Base-by-base conservation (phyloP, 495 filamentous ascomycete species). In the Collariella sp. region DNA sequence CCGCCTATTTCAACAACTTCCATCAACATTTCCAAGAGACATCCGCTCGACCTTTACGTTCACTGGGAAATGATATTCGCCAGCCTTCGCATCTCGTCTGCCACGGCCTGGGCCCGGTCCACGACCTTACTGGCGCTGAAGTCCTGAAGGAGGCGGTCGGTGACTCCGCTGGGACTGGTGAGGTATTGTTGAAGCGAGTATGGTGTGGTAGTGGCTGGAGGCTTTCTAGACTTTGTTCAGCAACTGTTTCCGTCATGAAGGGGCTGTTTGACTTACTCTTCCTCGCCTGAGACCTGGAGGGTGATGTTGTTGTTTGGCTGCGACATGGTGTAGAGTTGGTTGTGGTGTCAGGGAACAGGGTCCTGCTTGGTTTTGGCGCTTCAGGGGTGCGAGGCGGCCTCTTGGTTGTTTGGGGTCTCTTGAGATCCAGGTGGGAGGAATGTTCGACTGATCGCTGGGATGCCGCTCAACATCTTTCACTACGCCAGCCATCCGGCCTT, bases 131-230 rank as follows among this genome's bases (percentile, higher is more conserved):
- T 44, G 11, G 41, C 19, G n/a, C 44, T 39, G 16, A 46, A 20
- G 6, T 33, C 55, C 11, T 40, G 38, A 24, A 67, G 23, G 47
- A 67, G 33, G 16, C 64, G 48, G 24, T 67, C 62, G 23, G 55
- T 16, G 11, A 67, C 18, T 5, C 39, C 50, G 6, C 19, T 38
- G 11, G 60, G 44, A 9, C 44, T 58, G 12, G 20, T 22, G 18
- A 65, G 56, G 46, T 63, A 65, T 36, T 42, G 41, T 7, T 52
- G 16, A 7, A 65, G 35, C 7, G 54, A 43, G 24, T 61, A 57
- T 6, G 60, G 48, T n/a, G n/a, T n/a, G 20, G 44, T 44, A 2
- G 15, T 41, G 24, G n/a, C 38, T 22, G 54, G 33, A n/a, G 40
- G 13, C 22, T 51, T 23, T 1, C 48, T 47, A n/a, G 23, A 9